These are phyloP conservation scores for Aegilops umbellulata DNA, from an alignment of 176 grass and related monocot species.

Conservation along the genomic window DNA sequence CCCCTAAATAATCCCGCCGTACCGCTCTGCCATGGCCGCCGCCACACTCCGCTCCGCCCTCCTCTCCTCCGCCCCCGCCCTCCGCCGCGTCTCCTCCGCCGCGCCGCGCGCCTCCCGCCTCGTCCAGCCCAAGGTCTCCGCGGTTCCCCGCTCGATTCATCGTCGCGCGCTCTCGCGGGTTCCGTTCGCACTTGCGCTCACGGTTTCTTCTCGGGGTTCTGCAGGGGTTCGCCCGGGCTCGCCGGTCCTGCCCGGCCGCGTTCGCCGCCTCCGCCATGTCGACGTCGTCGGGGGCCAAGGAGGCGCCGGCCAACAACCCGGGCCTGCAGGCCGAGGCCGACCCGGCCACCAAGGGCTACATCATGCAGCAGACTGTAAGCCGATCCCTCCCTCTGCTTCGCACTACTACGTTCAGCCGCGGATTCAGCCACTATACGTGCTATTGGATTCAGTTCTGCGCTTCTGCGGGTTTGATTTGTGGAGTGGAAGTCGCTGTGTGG, in stretches of 20 bases:
- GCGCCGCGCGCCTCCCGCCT: conserved; percentile 4
- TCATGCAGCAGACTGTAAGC: conserved; percentile 90
- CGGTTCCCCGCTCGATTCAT: no score
- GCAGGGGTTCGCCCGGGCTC: conserved; percentile 48
- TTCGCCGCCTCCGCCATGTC: conserved; percentile 42
- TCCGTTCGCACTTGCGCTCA: background rate
- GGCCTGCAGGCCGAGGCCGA: conserved; percentile 64
- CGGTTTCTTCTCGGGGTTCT: background rate
- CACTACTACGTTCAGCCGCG: background rate
- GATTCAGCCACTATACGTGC: background rate
- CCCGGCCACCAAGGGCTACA: conserved; percentile 83
- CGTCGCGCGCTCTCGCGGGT: no score
- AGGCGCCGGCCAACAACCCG: conserved; percentile 69
- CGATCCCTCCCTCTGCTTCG: background rate
- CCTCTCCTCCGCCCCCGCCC: background rate
- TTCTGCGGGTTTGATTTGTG: background rate
- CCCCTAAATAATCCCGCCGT: background rate
- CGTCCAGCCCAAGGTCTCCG: conserved; percentile 32
- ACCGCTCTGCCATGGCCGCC: conserved; percentile 35
- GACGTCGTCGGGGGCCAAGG: conserved; percentile 61
- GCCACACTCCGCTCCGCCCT: conserved; percentile 12
- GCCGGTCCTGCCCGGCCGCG: conserved; percentile 15
- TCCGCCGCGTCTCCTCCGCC: conserved; percentile 23
- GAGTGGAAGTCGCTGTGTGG: background rate
- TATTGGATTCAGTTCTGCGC: background rate